Evolutionary conservation across 352 stramenopile genomes (phyloP).

Genomic region (Elongisporangium senticosum): DNA sequence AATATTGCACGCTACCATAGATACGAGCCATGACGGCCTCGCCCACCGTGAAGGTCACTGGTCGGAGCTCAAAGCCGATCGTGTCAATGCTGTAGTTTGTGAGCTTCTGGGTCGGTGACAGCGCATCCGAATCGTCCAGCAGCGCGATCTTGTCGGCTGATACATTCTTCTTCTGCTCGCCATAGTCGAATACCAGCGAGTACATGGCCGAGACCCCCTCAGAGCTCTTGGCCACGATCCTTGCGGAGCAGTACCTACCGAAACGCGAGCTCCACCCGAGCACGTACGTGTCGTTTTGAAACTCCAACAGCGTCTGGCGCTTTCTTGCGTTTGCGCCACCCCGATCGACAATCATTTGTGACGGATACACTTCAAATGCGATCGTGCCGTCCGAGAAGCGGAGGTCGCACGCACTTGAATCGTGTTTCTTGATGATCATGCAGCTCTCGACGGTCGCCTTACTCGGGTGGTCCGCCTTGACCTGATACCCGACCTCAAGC

Average conservation of each 20-base stretch:
- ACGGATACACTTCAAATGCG: constrained; percentile 67
- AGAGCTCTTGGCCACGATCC: constrained; percentile 24
- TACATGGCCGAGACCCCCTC: constrained; percentile 29
- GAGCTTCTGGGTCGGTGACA: constrained; percentile 53
- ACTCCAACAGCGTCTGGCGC: neutral
- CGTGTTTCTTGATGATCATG: constrained; percentile 60
- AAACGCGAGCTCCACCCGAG: constrained; percentile 75
- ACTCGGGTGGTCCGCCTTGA: constrained; percentile 64
- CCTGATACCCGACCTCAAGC: constrained; percentile 66
- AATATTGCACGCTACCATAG: constrained; percentile 52
- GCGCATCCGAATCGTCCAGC: constrained; percentile 44
- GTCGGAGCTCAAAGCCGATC: constrained; percentile 65
- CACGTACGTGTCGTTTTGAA: constrained; percentile 24
- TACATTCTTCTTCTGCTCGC: constrained; percentile 48
- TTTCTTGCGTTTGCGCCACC: neutral
- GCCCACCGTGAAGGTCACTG: constrained; percentile 41
- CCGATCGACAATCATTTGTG: constrained; percentile 68
- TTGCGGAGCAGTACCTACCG: constrained; percentile 56
- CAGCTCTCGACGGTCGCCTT: constrained; percentile 59
- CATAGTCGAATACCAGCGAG: constrained; percentile 68
- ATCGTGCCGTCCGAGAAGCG: constrained; percentile 77
- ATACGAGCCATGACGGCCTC: constrained; percentile 61
- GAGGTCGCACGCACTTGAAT: constrained; percentile 55
- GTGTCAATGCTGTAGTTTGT: constrained; percentile 78
- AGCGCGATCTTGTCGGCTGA: constrained; percentile 41